Conservation (phyloP, 371 early-diverging fungal genomes). For the Mucor irregularis region DNA sequence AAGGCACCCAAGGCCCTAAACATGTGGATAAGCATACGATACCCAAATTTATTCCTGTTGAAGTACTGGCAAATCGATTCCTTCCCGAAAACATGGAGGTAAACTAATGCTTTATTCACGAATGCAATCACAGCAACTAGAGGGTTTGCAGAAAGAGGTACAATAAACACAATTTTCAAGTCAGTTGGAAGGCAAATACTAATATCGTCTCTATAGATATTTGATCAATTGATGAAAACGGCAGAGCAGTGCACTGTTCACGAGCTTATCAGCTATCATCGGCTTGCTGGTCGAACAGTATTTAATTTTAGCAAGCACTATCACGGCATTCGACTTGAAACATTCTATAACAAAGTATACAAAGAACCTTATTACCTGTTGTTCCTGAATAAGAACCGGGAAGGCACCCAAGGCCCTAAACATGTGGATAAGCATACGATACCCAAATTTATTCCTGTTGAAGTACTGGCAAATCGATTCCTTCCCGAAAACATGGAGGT, state of each 20-base stretch:
- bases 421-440: constrained; percentile 21
- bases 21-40: constrained; percentile 21
- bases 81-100: constrained; percentile 30
- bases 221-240: constrained; percentile 28
- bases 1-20: too few species aligned
- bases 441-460: constrained; percentile 37
- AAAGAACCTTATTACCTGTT: constrained; percentile 41
- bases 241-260: constrained; percentile 27
- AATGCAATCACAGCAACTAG: too few species aligned
- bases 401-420: too few species aligned
- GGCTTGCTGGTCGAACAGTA: constrained; percentile 31
- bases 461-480: constrained; percentile 18
- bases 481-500: constrained; percentile 31
- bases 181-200: too few species aligned
- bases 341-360: constrained; percentile 39
- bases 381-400: not conserved
- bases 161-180: too few species aligned
- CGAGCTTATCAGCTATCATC: constrained; percentile 40
- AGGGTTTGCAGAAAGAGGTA: too few species aligned
- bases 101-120: constrained; percentile 1
- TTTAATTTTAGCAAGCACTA: constrained; percentile 27
- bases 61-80: not conserved
- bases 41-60: constrained; percentile 37
- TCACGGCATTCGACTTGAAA: constrained; percentile 40
- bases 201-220: constrained; percentile 29